These are phyloP conservation scores for Cylindrotheca closterium DNA, from an alignment of 108 stramenopile species.

Conservation along the genomic window DNA sequence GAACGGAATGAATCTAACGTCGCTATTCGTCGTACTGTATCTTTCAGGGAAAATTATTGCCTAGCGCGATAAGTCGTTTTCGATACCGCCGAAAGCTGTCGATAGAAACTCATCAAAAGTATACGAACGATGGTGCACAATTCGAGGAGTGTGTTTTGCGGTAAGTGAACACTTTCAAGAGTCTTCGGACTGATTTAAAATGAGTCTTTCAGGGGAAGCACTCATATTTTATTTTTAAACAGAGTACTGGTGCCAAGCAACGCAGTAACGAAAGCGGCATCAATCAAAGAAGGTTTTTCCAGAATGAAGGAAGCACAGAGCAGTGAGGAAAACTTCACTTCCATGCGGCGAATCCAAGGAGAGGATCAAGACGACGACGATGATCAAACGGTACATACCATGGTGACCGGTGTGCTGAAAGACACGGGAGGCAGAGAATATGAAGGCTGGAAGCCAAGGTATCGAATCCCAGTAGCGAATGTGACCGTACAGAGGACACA, in stretches of 20 bases:
- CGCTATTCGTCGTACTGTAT: not conserved
- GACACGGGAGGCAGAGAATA: conserved; percentile 33
- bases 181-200: not conserved
- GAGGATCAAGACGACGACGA: conserved; percentile 12
- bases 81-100: conserved; percentile 39
- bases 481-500: conserved; percentile 39
- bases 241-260: conserved; percentile 28
- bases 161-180: no score
- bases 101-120: conserved; percentile 42
- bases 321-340: conserved; percentile 5
- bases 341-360: not conserved
- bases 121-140: conserved; percentile 1
- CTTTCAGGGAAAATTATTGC: conserved; percentile 33
- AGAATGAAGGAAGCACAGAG: conserved; percentile 13
- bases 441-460: conserved; percentile 62
- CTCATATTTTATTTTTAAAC: no score
- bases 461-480: conserved; percentile 43
- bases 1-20: not conserved
- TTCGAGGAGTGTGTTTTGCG: conserved; percentile 49
- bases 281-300: conserved; percentile 10
- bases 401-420: not conserved
- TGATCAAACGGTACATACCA: conserved; percentile 5
- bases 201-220: no score
- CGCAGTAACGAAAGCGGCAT: conserved; percentile 8
- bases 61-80: conserved; percentile 19